These are phyloP conservation scores for Xerocomellus intermedius DNA, from an alignment of 768 basidiomycete species.

Conservation along the genomic window DNA sequence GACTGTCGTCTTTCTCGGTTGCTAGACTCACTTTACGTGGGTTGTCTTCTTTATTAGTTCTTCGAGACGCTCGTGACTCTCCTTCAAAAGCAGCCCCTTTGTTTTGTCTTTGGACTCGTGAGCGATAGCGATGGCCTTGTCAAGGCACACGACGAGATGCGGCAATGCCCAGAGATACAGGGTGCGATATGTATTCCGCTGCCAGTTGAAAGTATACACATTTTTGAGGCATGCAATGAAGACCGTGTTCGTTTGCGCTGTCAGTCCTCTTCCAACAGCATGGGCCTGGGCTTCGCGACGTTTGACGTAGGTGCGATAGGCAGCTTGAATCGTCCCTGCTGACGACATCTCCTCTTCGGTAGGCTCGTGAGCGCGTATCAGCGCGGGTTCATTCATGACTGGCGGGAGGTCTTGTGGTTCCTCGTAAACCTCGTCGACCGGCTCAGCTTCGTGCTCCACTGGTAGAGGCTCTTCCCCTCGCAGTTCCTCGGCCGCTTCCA, in stretches of 20 bases:
- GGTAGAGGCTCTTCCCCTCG: not conserved
- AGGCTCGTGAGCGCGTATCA: slow-evolving; percentile 17
- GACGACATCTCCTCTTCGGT: slow-evolving; percentile 29
- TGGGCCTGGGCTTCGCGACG: not conserved
- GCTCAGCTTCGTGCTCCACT: not conserved
- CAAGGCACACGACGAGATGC: slow-evolving; percentile 41
- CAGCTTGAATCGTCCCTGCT: slow-evolving; percentile 23
- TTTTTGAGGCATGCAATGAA: slow-evolving; percentile 32
- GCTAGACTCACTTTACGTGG: slow-evolving; percentile 28
- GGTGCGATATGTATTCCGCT: slow-evolving; percentile 30
- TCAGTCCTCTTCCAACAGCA: slow-evolving; percentile 15
- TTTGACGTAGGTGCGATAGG: slow-evolving; percentile 10
- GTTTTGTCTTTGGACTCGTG: slow-evolving; percentile 30
- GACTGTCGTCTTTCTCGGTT: not conserved
- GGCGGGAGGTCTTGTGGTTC: slow-evolving; percentile 12
- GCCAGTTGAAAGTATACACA: slow-evolving; percentile 30
- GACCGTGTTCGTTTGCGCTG: slow-evolving; percentile 21
- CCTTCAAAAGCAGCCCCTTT: slow-evolving; percentile 30
- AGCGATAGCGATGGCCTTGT: slow-evolving; percentile 29
- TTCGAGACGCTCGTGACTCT: slow-evolving; percentile 38
- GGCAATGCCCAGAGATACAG: slow-evolving; percentile 41
- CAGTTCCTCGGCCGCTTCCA: not conserved
- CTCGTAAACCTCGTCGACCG: slow-evolving; percentile 9
- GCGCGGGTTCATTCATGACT: slow-evolving; percentile 8
- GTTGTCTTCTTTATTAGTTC: not conserved